A percentile compares a stretch with the other conserved stretches of the same genome.
Conservation (phyloP, 78 protist species). For the Dictyostelium capitatum region DNA sequence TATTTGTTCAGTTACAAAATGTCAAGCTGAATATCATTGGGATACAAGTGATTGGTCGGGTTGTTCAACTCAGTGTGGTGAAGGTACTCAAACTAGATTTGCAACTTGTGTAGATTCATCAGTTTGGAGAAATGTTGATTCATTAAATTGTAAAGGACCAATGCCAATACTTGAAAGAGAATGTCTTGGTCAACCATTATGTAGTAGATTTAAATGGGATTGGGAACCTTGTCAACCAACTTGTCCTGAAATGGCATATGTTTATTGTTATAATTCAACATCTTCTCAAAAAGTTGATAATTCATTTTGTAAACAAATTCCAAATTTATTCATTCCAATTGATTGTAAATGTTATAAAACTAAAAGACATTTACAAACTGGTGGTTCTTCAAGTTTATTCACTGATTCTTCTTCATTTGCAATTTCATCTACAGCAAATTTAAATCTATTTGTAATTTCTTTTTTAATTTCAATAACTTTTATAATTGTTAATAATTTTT, state of each 20-base stretch:
- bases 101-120: constrained; percentile 43
- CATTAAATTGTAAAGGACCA: constrained; percentile 22
- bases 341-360: constrained; percentile 45
- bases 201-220: constrained; percentile 51
- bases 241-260: constrained; percentile 39
- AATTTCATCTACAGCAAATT: neutral
- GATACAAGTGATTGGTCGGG: constrained; percentile 53
- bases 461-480: neutral
- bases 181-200: constrained; percentile 67
- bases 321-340: constrained; percentile 45
- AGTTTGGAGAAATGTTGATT: constrained; percentile 45
- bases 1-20: constrained; percentile 28
- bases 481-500: no score
- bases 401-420: neutral
- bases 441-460: neutral
- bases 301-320: constrained; percentile 30
- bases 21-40: constrained; percentile 62
- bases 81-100: constrained; percentile 35
- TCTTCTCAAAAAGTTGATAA: neutral
- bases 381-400: neutral
- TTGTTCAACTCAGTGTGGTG: constrained; percentile 71
- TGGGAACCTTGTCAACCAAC: constrained; percentile 63
- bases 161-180: constrained; percentile 14
- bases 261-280: constrained; percentile 43
- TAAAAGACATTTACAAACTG: neutral